phyloP scores from a whole-genome alignment of 225 moss, liverwort and hornwort species.

The Asterella californica region DNA sequence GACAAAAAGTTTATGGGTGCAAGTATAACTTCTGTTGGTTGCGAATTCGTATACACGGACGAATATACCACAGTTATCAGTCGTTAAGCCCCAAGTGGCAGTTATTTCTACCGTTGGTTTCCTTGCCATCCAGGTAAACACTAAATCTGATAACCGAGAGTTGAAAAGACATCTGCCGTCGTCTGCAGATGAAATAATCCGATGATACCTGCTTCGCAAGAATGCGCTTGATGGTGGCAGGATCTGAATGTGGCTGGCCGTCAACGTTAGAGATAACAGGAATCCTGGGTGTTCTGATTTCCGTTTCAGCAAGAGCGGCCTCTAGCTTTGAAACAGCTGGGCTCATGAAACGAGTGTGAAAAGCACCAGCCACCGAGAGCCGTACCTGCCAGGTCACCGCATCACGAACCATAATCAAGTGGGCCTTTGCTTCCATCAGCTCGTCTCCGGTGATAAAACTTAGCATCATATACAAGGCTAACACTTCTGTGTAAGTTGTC shows the following conservation, averaged over 20 bases:
- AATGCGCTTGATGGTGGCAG: conserved; percentile 73
- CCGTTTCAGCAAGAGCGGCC: conserved; percentile 71
- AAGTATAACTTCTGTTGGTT: no score
- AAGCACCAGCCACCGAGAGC: conserved; percentile 93
- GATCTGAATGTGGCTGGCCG: conserved; percentile 90
- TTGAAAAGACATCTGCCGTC: neutral
- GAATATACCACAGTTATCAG: no score
- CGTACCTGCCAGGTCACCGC: conserved; percentile 54
- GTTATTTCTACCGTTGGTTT: no score
- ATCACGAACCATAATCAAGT: neutral
- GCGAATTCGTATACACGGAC: no score
- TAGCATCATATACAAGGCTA: neutral
- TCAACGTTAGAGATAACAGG: conserved; percentile 99
- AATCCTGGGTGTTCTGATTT: conserved; percentile 77
- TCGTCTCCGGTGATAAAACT: neutral
- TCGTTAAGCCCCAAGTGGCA: no score
- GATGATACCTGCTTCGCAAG: conserved; percentile 79
- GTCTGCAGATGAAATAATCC: neutral
- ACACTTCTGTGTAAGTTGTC: neutral
- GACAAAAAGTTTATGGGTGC: no score
- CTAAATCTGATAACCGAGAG: neutral
- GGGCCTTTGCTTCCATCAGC: neutral
- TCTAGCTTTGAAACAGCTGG: conserved; percentile 90
- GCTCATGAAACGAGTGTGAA: conserved; percentile 95
- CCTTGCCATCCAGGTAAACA: no score